phyloP scores from a whole-genome alignment of 148 eudicot species.

The Nepenthes mirabilis region DNA sequence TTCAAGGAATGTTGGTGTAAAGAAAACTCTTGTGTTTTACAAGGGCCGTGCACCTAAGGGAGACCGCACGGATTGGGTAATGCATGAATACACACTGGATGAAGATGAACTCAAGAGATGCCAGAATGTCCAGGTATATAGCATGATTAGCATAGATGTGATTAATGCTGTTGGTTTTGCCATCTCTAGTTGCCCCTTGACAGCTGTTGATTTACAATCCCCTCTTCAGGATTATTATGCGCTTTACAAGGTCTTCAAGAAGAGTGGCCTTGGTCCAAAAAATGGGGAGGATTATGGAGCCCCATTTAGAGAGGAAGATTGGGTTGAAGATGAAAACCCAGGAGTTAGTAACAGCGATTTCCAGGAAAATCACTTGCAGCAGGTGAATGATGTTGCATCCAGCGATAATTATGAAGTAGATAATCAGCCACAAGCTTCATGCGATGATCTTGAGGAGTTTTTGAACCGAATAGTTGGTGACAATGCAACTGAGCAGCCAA shows the following conservation, averaged over 20 bases:
- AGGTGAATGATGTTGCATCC: slow-evolving; percentile 9
- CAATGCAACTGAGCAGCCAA: slow-evolving; percentile 15
- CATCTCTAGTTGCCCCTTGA: neutral
- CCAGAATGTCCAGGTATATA: slow-evolving; percentile 15
- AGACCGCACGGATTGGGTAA: slow-evolving; percentile 89
- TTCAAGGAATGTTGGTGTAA: slow-evolving; percentile 62
- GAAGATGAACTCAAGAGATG: slow-evolving; percentile 83
- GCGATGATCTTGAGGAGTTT: slow-evolving; percentile 35
- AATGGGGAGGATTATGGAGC: slow-evolving; percentile 99
- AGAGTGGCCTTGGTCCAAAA: slow-evolving; percentile 94
- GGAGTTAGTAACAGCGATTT: slow-evolving; percentile 10
- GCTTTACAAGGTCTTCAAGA: slow-evolving; percentile 74
- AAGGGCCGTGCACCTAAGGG: slow-evolving; percentile 89
- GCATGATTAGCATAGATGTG: neutral
- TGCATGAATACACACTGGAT: slow-evolving; percentile 82
- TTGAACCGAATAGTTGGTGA: slow-evolving; percentile 24
- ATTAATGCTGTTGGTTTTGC: neutral
- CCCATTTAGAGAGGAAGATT: slow-evolving; percentile 82
- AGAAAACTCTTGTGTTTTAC: slow-evolving; percentile 82
- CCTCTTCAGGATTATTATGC: slow-evolving; percentile 43
- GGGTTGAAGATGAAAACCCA: slow-evolving; percentile 51
- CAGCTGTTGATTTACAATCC: neutral
- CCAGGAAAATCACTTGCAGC: slow-evolving; percentile 13
- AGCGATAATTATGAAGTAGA: slow-evolving; percentile 5
- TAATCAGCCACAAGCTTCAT: slow-evolving; percentile 11